Evolutionary conservation across 2,329 filamentous ascomycete genomes (phyloP), one percentile per base, ranked within the genome.

Genomic region (Herpotrichia juniperi): DNA sequence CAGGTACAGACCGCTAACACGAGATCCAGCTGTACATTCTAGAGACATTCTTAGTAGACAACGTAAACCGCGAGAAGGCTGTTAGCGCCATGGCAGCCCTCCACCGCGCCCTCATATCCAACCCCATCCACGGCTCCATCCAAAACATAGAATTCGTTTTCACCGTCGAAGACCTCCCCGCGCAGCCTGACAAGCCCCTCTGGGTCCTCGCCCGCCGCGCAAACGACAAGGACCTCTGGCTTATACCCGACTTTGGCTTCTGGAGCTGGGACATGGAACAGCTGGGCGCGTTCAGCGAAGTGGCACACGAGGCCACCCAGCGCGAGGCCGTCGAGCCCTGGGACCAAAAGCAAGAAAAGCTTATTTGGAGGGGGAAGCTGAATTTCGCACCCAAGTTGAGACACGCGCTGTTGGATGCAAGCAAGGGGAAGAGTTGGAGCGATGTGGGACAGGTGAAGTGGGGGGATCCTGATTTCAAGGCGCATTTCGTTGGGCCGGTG

Each of bases 401-500:
- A 24, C 56, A 63, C 48, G 64, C 64, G 4, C 55, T 71, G 35
- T 35, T 70, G 9, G 66, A 69, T 35, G 65, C 63, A 17, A 54
- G 66, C 12, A 62, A 59, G 32, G 67, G 67, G 43, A 69, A 69
- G 50, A 44, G 56, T 3, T 71, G 67, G 67, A 68, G 66, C 31
- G 67, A 70, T 24, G 67, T 71, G n/a, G 64, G 60, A 4, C 62
- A 69, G 47, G 57, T 71, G 42, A 57, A 55, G 46, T 69, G 67
- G 67, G 56, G 51, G 3, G 61, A 68, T 43, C 57, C 59, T 8
- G 61, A 68, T 24, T 68, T 68, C 56, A 66, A 68, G 52, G 59
- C 68, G 37, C 76, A 80, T 45, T 75, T 80, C 9, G 57, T 82
- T 1, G 74, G 76, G 1, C 81, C 83, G 42, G 76, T 79, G 35